These are phyloP conservation scores for Chytriomyces confervae DNA, from an alignment of 192 early-diverging fungal species.

Conservation along the genomic window DNA sequence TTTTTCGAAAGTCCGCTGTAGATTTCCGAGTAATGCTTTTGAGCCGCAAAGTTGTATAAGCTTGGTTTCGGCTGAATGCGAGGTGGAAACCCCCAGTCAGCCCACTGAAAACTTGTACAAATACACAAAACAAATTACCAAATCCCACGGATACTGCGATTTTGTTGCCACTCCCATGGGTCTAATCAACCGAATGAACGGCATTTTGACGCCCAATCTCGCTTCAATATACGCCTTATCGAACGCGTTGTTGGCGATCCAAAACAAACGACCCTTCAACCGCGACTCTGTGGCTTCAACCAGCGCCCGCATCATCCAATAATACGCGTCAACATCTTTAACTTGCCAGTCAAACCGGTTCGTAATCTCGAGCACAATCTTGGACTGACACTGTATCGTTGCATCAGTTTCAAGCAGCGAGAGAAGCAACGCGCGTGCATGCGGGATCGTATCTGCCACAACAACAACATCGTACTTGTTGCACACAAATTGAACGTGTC, in stretches of 20 bases:
- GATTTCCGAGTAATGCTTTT: no score
- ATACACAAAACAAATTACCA: no score
- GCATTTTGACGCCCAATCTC: no score
- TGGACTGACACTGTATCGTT: slow-evolving; percentile 8
- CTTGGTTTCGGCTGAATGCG: slow-evolving; percentile 6
- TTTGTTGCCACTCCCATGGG: no score
- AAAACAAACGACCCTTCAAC: not conserved
- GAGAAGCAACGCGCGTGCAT: slow-evolving; percentile 10
- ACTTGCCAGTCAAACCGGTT: slow-evolving; percentile 27
- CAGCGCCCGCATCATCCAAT: not conserved
- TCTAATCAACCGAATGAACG: no score
- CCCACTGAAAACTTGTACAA: no score
- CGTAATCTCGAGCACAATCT: slow-evolving; percentile 21
- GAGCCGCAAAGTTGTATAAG: not conserved
- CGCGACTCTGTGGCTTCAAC: no score
- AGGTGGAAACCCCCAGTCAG: no score
- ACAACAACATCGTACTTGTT: slow-evolving; percentile 14
- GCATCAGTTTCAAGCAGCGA: slow-evolving; percentile 4
- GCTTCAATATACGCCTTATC: no score
- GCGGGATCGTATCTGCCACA: slow-evolving; percentile 27
- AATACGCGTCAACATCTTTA: slow-evolving; percentile 3
- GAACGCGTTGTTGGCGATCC: not conserved
- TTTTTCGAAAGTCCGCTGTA: no score
- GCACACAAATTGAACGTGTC: slow-evolving; percentile 15
- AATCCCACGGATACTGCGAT: slow-evolving; percentile 1